A percentile compares a stretch with the other conserved stretches of the same genome.
Conservation (phyloP, 108 stramenopile species). For the Cyclotella choctawhatcheeana region DNA sequence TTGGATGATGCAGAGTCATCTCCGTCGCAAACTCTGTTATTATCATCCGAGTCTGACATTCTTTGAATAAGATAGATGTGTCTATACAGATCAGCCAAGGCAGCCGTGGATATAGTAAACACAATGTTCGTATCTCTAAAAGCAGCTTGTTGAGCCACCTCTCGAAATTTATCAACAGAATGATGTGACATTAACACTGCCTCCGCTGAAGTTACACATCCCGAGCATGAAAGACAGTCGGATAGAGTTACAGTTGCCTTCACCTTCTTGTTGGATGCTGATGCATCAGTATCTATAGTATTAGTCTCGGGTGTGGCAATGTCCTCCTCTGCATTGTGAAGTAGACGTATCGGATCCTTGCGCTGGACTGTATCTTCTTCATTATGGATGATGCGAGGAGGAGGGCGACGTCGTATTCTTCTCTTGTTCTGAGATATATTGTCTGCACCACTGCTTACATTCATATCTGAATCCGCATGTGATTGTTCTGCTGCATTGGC, state of each 20-base stretch:
- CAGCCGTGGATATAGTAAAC: slow-evolving; percentile 77
- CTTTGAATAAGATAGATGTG: slow-evolving; percentile 47
- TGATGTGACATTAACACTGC: slow-evolving; percentile 96
- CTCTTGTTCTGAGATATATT: neutral
- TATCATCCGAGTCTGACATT: neutral
- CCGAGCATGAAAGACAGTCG: slow-evolving; percentile 98
- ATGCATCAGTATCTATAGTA: slow-evolving; percentile 4
- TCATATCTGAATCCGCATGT: neutral
- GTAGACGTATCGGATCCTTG: slow-evolving; percentile 9
- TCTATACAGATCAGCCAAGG: slow-evolving; percentile 78
- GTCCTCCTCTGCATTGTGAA: slow-evolving; percentile 5
- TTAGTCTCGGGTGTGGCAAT: neutral
- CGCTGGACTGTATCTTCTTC: slow-evolving; percentile 1
- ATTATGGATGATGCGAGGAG: neutral
- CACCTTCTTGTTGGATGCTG: slow-evolving; percentile 44
- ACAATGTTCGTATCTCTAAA: slow-evolving; percentile 23
- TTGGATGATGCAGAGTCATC: neutral
- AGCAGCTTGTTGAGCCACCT: slow-evolving; percentile 20
- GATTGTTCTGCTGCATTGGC: too few species aligned
- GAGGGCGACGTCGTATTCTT: slow-evolving; percentile 6
- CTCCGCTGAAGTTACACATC: slow-evolving; percentile 99
- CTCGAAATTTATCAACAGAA: slow-evolving; percentile 59
- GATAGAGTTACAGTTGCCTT: slow-evolving; percentile 88
- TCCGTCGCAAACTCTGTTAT: neutral
- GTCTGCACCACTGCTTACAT: neutral